Evolutionary conservation across 257 asterid species (phyloP).

Genomic region (Nicotiana obtusifolia): DNA sequence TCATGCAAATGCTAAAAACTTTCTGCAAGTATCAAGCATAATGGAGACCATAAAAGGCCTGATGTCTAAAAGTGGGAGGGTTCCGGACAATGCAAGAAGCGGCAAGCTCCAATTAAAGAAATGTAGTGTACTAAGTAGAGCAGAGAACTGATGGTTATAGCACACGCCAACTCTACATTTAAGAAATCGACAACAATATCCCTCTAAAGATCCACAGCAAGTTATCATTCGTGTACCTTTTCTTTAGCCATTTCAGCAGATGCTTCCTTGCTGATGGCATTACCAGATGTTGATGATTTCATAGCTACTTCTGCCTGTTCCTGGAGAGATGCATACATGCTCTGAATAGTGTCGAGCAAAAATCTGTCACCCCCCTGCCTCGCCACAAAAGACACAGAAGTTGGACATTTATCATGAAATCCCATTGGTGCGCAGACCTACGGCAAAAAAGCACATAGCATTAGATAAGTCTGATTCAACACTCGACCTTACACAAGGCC

Average conservation of each 20-base stretch:
- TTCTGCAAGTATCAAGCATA: neutral
- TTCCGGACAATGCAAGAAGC: neutral
- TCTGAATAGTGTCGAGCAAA: slow-evolving; percentile 68
- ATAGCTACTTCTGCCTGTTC: slow-evolving; percentile 50
- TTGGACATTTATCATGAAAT: slow-evolving; percentile 65
- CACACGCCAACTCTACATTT: neutral
- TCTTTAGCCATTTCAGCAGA: slow-evolving; percentile 96
- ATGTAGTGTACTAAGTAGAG: neutral
- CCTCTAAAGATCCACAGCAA: neutral
- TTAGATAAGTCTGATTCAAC: slow-evolving; percentile 3
- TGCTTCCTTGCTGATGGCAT: slow-evolving; percentile 48
- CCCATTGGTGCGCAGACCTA: slow-evolving; percentile 87
- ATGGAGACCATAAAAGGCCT: neutral
- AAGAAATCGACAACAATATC: neutral
- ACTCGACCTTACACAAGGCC: neutral
- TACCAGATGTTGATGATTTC: slow-evolving; percentile 43
- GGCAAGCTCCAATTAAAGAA: neutral
- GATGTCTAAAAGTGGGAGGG: neutral
- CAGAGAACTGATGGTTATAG: neutral
- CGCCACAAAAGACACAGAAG: slow-evolving; percentile 81
- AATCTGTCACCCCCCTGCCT: slow-evolving; percentile 90
- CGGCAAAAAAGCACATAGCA: neutral
- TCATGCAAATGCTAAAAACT: neutral
- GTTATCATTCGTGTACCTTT: slow-evolving; percentile 41
- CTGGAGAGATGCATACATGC: slow-evolving; percentile 53